Evolutionary conservation across 2,329 filamentous ascomycete species (phyloP).

Genomic region (Claviceps citrina): DNA sequence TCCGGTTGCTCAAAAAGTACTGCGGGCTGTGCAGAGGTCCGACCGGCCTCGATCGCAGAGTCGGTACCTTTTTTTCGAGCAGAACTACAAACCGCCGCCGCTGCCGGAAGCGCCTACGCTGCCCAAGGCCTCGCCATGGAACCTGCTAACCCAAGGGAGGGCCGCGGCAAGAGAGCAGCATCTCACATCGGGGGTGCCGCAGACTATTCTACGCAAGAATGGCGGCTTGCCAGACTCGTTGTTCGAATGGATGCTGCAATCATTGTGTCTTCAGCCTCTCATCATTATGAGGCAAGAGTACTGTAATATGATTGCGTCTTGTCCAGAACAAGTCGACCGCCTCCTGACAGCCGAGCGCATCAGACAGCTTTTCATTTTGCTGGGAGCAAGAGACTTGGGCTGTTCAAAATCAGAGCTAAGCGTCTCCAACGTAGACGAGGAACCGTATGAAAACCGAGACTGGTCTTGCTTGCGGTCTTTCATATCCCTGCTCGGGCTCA

Average conservation of each 20-base stretch:
- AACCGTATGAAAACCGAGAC: slow-evolving; percentile 23
- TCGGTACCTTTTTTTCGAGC: slow-evolving; percentile 36
- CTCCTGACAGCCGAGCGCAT: slow-evolving; percentile 31
- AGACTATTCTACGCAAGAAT: slow-evolving; percentile 27
- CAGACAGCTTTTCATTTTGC: slow-evolving; percentile 36
- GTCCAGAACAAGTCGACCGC: slow-evolving; percentile 26
- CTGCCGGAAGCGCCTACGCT: slow-evolving; percentile 15
- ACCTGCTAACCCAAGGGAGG: slow-evolving; percentile 30
- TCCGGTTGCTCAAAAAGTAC: slow-evolving; percentile 27
- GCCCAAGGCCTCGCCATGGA: slow-evolving; percentile 28
- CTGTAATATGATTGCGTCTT: slow-evolving; percentile 34
- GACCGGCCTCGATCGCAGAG: slow-evolving; percentile 21
- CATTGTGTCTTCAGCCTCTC: slow-evolving; percentile 40
- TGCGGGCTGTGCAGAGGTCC: slow-evolving; percentile 36
- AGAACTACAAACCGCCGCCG: slow-evolving; percentile 15
- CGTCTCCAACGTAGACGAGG: slow-evolving; percentile 10
- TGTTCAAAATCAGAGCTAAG: slow-evolving; percentile 22
- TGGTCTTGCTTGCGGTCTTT: slow-evolving; percentile 31
- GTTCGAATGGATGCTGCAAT: slow-evolving; percentile 49
- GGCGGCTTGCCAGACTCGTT: slow-evolving; percentile 43
- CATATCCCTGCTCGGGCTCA: slow-evolving; percentile 24
- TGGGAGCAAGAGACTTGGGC: slow-evolving; percentile 34
- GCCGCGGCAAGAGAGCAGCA: slow-evolving; percentile 35
- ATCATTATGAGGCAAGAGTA: slow-evolving; percentile 45
- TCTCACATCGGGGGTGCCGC: slow-evolving; percentile 46